Percentiles rank a stretch among this genome's conserved stretches.
Evolutionary conservation across 352 stramenopile genomes (phyloP).

Genomic region (Aphanomyces astaci): DNA sequence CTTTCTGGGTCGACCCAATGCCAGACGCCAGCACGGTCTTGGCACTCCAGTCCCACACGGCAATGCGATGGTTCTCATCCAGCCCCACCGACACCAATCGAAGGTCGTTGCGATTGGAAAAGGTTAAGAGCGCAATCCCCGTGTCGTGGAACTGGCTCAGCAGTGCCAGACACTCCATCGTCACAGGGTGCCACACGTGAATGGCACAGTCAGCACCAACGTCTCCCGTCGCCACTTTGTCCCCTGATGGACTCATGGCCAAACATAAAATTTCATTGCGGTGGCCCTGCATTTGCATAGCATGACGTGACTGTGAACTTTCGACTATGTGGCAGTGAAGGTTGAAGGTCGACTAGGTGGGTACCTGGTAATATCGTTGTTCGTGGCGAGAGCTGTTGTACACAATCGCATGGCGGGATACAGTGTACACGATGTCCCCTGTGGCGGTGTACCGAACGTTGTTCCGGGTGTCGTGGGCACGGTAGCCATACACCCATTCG

Average conservation of each 20-base stretch:
- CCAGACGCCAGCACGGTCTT: constrained; percentile 50
- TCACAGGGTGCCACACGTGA: constrained; percentile 59
- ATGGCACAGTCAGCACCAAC: constrained; percentile 36
- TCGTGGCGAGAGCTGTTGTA: constrained; percentile 49
- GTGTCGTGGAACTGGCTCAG: constrained; percentile 54
- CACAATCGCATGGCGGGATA: constrained; percentile 67
- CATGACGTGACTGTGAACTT: too few species aligned
- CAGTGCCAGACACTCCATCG: constrained; percentile 59
- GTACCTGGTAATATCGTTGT: constrained; percentile 59
- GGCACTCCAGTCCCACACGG: constrained; percentile 74
- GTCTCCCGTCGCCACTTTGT: constrained; percentile 62
- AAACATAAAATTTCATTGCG: constrained; percentile 49
- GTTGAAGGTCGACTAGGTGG: neutral
- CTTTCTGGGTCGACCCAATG: constrained; percentile 30
- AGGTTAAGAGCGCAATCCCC: constrained; percentile 43
- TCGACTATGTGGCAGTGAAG: too few species aligned
- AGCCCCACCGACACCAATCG: constrained; percentile 53
- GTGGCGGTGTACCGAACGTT: constrained; percentile 40
- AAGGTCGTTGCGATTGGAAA: constrained; percentile 34
- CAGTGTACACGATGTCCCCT: constrained; percentile 60
- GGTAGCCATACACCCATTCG: constrained; percentile 72
- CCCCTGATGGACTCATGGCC: constrained; percentile 42
- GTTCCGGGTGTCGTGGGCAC: constrained; percentile 38
- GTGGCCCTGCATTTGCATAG: too few species aligned
- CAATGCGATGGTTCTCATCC: constrained; percentile 57